Conservation (phyloP, 2,329 filamentous ascomycete genomes). For the Coleophoma crateriformis region DNA sequence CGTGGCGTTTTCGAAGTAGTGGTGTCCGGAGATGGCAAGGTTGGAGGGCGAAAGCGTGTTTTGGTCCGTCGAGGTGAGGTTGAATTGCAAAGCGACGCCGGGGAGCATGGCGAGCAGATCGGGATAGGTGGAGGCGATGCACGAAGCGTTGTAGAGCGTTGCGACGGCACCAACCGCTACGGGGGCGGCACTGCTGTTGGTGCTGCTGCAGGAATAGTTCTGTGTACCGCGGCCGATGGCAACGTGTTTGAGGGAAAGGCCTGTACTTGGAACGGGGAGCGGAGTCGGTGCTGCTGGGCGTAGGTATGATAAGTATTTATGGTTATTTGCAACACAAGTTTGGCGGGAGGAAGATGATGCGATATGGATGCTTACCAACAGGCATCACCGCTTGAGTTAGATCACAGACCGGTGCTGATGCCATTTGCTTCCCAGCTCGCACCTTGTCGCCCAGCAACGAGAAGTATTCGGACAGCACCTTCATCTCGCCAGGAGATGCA, state of each 20-base stretch:
- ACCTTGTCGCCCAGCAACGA: constrained; percentile 52
- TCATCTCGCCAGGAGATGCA: constrained; percentile 18
- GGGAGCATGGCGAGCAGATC: constrained; percentile 61
- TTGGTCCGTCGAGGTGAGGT: constrained; percentile 37
- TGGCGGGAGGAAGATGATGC: background rate
- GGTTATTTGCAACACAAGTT: too few species aligned
- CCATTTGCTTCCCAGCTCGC: constrained; percentile 37
- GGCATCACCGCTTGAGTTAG: constrained; percentile 47
- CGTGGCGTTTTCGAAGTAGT: constrained; percentile 69
- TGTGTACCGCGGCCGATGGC: constrained; percentile 84
- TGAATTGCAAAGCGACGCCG: constrained; percentile 61
- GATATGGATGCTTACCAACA: constrained; percentile 22
- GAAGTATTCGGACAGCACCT: constrained; percentile 54
- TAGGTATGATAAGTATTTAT: too few species aligned
- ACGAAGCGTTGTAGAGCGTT: constrained; percentile 82
- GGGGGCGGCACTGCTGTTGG: constrained; percentile 55
- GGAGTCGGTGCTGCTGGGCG: constrained; percentile 41
- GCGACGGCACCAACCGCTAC: constrained; percentile 69
- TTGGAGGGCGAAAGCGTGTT: constrained; percentile 48
- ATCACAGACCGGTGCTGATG: constrained; percentile 44
- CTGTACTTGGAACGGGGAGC: constrained; percentile 55
- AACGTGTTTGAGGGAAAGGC: constrained; percentile 67
- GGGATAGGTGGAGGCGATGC: constrained; percentile 65
- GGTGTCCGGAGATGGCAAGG: constrained; percentile 65
- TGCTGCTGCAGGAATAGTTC: constrained; percentile 81